Evolutionary conservation across 2,329 filamentous ascomycete species (phyloP).

Genomic region (Lachnellula suecica): DNA sequence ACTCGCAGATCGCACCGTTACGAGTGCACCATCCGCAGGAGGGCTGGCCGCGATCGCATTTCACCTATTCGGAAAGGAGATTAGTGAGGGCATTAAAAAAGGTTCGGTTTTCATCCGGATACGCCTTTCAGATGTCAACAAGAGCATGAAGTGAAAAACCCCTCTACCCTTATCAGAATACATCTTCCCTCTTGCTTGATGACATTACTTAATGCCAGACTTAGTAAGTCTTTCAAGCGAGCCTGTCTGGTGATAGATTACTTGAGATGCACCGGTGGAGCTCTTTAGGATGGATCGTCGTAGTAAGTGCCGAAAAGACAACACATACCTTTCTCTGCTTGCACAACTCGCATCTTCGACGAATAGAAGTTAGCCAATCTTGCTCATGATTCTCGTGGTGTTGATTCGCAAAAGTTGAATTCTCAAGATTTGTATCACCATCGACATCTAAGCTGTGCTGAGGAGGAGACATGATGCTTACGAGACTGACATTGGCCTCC

Average conservation of each 20-base stretch:
- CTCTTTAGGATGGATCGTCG: not conserved
- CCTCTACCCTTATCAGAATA: not conserved
- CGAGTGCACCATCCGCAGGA: slow-evolving; percentile 68
- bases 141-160: too few relatives aligned
- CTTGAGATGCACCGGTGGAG: not conserved
- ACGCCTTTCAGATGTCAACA: too few relatives aligned
- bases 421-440: slow-evolving; percentile 8
- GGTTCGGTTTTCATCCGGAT: too few relatives aligned
- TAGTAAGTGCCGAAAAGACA: not conserved
- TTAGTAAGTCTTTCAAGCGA: not conserved
- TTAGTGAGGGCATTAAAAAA: not conserved
- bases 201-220: not conserved
- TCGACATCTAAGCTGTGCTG: slow-evolving; percentile 4
- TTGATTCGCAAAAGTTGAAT: slow-evolving; percentile 12
- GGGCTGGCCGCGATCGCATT: slow-evolving; percentile 75
- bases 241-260: not conserved
- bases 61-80: slow-evolving; percentile 53
- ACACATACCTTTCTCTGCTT: slow-evolving; percentile 72
- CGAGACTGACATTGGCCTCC: slow-evolving; percentile 48
- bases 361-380: slow-evolving; percentile 33
- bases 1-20: slow-evolving; percentile 63
- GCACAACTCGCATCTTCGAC: slow-evolving; percentile 69
- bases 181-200: not conserved
- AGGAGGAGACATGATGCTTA: slow-evolving; percentile 36
- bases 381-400: slow-evolving; percentile 17